Evolutionary conservation across 75 land plant genomes (phyloP), one percentile per base, ranked within the genome.

Genomic region (Adiantum capillusveneris): DNA sequence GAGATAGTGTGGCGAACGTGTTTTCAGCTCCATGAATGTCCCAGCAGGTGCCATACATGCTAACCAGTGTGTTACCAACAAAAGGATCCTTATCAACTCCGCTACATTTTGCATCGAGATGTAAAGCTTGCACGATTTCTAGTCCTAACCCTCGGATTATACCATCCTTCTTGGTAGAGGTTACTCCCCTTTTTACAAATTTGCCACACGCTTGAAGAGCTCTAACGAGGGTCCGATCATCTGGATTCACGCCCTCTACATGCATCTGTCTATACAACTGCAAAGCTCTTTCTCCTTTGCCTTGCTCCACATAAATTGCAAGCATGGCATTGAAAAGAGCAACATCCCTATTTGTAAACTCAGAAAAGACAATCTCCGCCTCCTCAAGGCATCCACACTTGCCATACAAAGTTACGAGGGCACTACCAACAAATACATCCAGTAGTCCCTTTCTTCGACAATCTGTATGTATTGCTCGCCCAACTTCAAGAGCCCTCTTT

Each of bases 1-100:
- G 22, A 18, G 50, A 51, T 25, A 74, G 62, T 56, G 44, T 48
- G 17, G 64, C 68, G 26, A 75, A 63, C 58, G 64, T 54, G 17
- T 37, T 14, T 14, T 46, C 50, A 2, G 50, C 50, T 18, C 14
- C 22, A 46, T 18, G 5, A 18, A 46, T n/a, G 17, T 21, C 14
- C 50, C 50, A n/a, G 14, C 50, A 46, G 18, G 18, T 46, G 14
- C 50, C 50, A 46, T 46, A 46, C 17, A 17, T 46, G 50, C 22
- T 21, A 14, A 46, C 14, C 6, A 46, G 22, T 2, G 50, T 21
- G 50, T 18, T 46, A 18, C 18, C 6, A 6, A 46, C 50, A 46
- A 46, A 46, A 21, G 22, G 17, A 46, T 46, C 50, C 37, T 34
- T 3, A 34, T 34, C 37, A 3, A 34, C 7, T 34, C 37, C 7